Evolutionary conservation across 345 rosid genomes (phyloP).

Genomic region (Gossypium australe): DNA sequence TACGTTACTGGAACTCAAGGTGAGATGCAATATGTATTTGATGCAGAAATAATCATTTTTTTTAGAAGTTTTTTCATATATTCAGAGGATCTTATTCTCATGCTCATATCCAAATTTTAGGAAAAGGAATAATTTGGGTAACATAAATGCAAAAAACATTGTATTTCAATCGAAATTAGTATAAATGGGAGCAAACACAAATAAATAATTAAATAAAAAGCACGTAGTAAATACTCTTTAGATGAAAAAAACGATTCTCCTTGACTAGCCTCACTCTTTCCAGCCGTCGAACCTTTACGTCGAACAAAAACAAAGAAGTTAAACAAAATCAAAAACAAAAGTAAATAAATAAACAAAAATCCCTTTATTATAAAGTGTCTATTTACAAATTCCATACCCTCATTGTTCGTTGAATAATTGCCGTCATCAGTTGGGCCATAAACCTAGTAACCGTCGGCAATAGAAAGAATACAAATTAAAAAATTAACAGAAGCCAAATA

Average conservation of each 20-base stretch:
- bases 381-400: conserved; percentile 19
- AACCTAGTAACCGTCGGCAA: conserved; percentile 23
- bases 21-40: not conserved
- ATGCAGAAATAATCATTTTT: too few relatives aligned
- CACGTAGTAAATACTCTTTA: conserved; percentile 38
- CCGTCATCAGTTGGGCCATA: conserved; percentile 19
- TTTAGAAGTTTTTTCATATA: too few relatives aligned
- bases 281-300: conserved; percentile 25
- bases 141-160: not conserved
- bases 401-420: conserved; percentile 11
- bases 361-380: not conserved
- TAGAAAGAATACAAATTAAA: not conserved
- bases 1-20: not conserved
- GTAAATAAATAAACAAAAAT: not conserved
- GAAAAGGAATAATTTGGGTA: not conserved
- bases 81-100: too few relatives aligned
- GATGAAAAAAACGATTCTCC: conserved; percentile 20
- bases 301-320: not conserved
- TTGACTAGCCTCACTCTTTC: conserved; percentile 15
- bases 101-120: not conserved
- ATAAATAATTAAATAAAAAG: not conserved
- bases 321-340: not conserved
- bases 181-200: not conserved
- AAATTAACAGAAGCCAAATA: not conserved
- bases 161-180: not conserved